Conservation (phyloP, 1,139 yeast genomes). For the Pichia sp. region DNA sequence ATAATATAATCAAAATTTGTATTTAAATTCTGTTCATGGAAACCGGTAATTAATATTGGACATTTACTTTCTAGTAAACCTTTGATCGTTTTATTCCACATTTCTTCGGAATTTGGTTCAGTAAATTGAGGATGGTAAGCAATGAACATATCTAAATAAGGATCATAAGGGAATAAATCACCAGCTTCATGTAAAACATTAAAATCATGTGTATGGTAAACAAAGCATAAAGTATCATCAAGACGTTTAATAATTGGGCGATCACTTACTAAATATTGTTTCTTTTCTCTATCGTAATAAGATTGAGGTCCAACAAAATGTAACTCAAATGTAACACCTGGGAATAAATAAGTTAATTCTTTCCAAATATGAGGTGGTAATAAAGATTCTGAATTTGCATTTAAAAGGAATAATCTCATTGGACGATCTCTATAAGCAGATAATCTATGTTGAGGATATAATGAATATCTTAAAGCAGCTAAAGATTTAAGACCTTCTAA, state of each 20-base stretch:
- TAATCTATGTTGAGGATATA: slow-evolving; percentile 66
- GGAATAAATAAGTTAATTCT: slow-evolving; percentile 82
- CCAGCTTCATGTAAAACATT: slow-evolving; percentile 85
- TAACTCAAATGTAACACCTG: slow-evolving; percentile 73
- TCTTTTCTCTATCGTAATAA: slow-evolving; percentile 60
- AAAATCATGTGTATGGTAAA: slow-evolving; percentile 86
- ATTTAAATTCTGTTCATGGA: slow-evolving; percentile 64
- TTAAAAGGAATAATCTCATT: slow-evolving; percentile 79
- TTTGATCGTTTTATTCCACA: slow-evolving; percentile 79
- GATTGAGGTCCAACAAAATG: slow-evolving; percentile 95
- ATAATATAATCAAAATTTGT: slow-evolving; percentile 71
- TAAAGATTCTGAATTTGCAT: slow-evolving; percentile 91
- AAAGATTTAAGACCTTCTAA: slow-evolving; percentile 89
- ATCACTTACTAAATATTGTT: slow-evolving; percentile 44
- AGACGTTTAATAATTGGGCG: slow-evolving; percentile 67
- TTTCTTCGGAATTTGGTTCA: slow-evolving; percentile 70
- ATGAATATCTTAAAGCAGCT: slow-evolving; percentile 84
- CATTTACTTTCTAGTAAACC: slow-evolving; percentile 90
- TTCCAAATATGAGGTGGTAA: slow-evolving; percentile 95
- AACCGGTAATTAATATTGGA: slow-evolving; percentile 85
- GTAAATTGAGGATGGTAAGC: slow-evolving; percentile 93
- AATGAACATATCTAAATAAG: slow-evolving; percentile 87
- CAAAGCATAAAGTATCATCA: slow-evolving; percentile 68
- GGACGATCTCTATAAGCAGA: slow-evolving; percentile 76
- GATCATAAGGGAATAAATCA: slow-evolving; percentile 96